phyloP scores from a whole-genome alignment of 331 rosid genomes.

The Quercus tomentella region DNA sequence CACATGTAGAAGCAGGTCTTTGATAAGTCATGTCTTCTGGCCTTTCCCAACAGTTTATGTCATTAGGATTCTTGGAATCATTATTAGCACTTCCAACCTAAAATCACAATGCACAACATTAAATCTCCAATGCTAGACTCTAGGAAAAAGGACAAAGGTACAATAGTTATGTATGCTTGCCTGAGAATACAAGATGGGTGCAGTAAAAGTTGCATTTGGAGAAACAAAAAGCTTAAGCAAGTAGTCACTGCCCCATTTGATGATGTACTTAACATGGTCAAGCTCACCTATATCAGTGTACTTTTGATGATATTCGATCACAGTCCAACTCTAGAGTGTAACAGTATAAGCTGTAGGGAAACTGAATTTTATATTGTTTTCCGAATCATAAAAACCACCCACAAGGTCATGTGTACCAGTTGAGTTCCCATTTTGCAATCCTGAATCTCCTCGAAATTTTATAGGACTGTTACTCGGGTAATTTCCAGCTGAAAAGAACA shows the following conservation, averaged over 20 bases:
- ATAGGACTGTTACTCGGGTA: conserved; percentile 58
- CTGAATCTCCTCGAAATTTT: conserved; percentile 70
- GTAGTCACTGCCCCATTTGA: conserved; percentile 82
- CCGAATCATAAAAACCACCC: conserved; percentile 92
- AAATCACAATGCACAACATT: neutral
- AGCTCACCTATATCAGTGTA: conserved; percentile 66
- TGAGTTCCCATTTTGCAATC: conserved; percentile 55
- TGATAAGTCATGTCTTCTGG: conserved; percentile 67
- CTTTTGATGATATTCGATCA: conserved; percentile 67
- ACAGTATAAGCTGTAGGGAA: conserved; percentile 79
- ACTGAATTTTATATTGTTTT: conserved; percentile 74
- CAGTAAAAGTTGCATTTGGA: conserved; percentile 34
- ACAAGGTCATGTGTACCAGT: conserved; percentile 30
- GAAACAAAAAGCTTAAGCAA: conserved; percentile 54
- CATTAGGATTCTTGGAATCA: conserved; percentile 30
- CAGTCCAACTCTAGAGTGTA: conserved; percentile 77
- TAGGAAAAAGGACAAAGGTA: neutral
- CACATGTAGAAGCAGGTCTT: conserved; percentile 62
- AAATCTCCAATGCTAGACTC: neutral
- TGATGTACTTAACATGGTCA: conserved; percentile 72
- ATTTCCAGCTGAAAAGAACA: conserved; percentile 47
- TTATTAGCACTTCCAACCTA: conserved; percentile 68
- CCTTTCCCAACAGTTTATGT: conserved; percentile 68
- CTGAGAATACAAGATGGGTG: conserved; percentile 60
- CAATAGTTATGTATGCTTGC: conserved; percentile 29